These are phyloP conservation scores for Solanum hybrid DNA, from an alignment of 305 asterid genomes.

Conservation along the genomic window DNA sequence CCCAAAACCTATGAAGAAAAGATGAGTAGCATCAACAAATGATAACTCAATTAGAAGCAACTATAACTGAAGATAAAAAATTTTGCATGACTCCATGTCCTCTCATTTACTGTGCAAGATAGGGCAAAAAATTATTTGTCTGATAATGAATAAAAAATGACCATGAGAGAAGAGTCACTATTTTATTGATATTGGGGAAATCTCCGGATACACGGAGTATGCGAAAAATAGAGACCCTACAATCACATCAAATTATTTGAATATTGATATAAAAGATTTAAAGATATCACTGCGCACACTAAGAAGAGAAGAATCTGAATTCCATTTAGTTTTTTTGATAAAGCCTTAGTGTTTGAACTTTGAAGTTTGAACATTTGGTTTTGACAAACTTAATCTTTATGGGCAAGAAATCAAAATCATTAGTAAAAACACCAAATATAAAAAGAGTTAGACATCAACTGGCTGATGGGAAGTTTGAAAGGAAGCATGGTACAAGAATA, in stretches of 20 bases:
- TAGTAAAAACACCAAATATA: neutral
- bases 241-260: neutral
- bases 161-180: neutral
- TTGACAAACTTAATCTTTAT: neutral
- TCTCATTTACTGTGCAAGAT: neutral
- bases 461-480: neutral
- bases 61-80: neutral
- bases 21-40: constrained; percentile 12
- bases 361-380: neutral
- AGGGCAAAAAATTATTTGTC: neutral
- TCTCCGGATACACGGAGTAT: neutral
- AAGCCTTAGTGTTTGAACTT: neutral
- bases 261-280: neutral
- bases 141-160: neutral
- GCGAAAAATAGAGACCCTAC: neutral
- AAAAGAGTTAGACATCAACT: neutral
- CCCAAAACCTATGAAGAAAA: constrained; percentile 77
- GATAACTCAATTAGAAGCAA: neutral
- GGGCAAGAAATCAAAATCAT: neutral
- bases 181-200: neutral
- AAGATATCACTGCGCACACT: neutral
- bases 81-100: neutral
- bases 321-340: neutral
- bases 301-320: neutral
- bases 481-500: neutral